Evolutionary conservation across 345 rosid genomes (phyloP).

Genomic region (Citrus glauca): DNA sequence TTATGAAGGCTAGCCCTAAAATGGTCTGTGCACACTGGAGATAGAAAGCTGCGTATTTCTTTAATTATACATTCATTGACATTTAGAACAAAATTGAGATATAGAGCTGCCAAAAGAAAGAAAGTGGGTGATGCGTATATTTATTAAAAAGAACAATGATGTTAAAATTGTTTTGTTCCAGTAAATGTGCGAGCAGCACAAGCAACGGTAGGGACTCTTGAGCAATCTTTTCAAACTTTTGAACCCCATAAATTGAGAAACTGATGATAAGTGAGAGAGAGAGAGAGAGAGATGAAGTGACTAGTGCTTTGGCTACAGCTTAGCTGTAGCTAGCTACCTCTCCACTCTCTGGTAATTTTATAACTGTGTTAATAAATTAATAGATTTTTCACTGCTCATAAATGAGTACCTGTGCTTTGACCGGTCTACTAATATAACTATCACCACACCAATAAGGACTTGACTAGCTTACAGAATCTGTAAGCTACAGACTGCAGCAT

Average conservation of each 20-base stretch:
- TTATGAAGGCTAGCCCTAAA: neutral
- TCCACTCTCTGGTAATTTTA: neutral
- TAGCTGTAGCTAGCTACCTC: too few relatives aligned
- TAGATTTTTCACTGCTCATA: neutral
- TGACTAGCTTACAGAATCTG: too few relatives aligned
- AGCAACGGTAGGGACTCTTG: neutral
- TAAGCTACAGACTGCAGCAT: too few relatives aligned
- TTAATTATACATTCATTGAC: neutral
- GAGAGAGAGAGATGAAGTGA: neutral
- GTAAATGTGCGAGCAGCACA: neutral
- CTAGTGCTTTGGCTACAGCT: neutral
- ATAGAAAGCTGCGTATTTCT: neutral
- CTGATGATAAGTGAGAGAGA: neutral
- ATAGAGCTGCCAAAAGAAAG: neutral
- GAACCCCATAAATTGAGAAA: neutral
- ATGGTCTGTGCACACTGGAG: neutral
- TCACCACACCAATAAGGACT: too few relatives aligned
- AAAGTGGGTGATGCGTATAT: neutral
- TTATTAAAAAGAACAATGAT: neutral
- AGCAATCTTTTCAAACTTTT: neutral
- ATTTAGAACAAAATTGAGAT: neutral
- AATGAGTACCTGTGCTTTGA: too few relatives aligned
- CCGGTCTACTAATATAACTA: too few relatives aligned
- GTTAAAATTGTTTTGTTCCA: neutral
- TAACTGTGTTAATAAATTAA: neutral